phyloP scores from a whole-genome alignment of 1,139 yeast species.

The Taiozyma sp. region DNA sequence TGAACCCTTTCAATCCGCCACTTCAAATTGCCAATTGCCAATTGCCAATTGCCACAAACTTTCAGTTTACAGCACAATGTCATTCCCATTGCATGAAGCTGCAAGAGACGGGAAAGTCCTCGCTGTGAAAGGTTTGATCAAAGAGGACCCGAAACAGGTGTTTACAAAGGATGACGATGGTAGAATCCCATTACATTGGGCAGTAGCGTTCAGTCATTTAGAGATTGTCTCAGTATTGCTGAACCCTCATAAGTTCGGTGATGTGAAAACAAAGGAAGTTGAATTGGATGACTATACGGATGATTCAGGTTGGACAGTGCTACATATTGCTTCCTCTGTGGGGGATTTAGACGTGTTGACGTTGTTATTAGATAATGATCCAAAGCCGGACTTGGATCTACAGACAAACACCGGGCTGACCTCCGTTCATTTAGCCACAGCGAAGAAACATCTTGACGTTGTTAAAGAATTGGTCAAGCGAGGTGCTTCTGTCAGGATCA shows the following conservation, averaged over 20 bases:
- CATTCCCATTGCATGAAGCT: constrained; percentile 45
- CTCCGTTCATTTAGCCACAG: constrained; percentile 67
- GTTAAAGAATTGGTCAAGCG: constrained; percentile 44
- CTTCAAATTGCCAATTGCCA: too few relatives aligned
- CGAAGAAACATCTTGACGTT: constrained; percentile 54
- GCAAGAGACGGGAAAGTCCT: constrained; percentile 49
- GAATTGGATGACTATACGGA: constrained; percentile 70
- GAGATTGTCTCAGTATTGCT: constrained; percentile 50
- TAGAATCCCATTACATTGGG: constrained; percentile 88
- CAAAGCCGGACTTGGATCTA: constrained; percentile 41
- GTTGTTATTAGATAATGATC: constrained; percentile 34
- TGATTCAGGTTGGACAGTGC: constrained; percentile 81
- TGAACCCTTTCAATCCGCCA: too few relatives aligned
- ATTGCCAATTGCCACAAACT: too few relatives aligned
- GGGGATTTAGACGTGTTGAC: constrained; percentile 57
- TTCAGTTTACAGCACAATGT: background rate
- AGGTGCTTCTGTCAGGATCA: constrained; percentile 56
- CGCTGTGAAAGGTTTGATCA: constrained; percentile 42
- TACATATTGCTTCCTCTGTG: constrained; percentile 74
- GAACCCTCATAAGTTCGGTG: constrained; percentile 27
- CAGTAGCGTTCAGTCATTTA: constrained; percentile 57
- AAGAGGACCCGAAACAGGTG: constrained; percentile 42
- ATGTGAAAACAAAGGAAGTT: constrained; percentile 26
- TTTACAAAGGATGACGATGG: constrained; percentile 60
- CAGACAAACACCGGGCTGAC: constrained; percentile 69